phyloP scores from a whole-genome alignment of 305 asterid species.

The Rubia occidens region DNA sequence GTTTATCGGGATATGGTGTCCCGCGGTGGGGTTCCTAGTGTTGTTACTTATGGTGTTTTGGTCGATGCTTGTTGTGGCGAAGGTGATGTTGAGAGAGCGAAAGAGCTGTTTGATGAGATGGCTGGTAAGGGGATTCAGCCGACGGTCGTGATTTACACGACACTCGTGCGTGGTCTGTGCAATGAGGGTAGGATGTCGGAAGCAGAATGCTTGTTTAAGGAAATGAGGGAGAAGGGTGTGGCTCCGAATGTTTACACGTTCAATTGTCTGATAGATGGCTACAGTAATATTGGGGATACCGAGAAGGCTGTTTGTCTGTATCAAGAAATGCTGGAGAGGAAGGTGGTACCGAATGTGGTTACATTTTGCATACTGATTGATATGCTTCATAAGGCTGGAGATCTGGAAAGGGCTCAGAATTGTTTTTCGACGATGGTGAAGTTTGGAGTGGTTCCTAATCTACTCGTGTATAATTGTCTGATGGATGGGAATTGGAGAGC shows the following conservation, averaged over 20 bases:
- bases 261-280: slow-evolving; percentile 59
- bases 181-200: slow-evolving; percentile 35
- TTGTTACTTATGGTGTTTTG: slow-evolving; percentile 65
- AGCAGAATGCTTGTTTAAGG: slow-evolving; percentile 36
- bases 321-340: slow-evolving; percentile 44
- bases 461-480: slow-evolving; percentile 49
- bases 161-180: slow-evolving; percentile 46
- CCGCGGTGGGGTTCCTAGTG: slow-evolving; percentile 43
- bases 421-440: slow-evolving; percentile 58
- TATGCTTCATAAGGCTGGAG: slow-evolving; percentile 41
- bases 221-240: slow-evolving; percentile 39
- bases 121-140: slow-evolving; percentile 43
- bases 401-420: slow-evolving; percentile 38
- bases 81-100: slow-evolving; percentile 42
- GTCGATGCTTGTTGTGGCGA: slow-evolving; percentile 49
- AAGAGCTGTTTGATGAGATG: slow-evolving; percentile 52
- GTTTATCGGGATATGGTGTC: slow-evolving; percentile 41
- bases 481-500: slow-evolving; percentile 45
- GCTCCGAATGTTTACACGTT: slow-evolving; percentile 51
- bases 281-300: slow-evolving; percentile 36
- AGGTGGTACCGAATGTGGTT: slow-evolving; percentile 44
- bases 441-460: slow-evolving; percentile 50
- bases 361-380: slow-evolving; percentile 49
- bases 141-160: slow-evolving; percentile 54
- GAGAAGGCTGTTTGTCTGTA: slow-evolving; percentile 39